Base-by-base conservation (phyloP, 805 yeast genomes). In the Spathaspora passalidarum region DNA sequence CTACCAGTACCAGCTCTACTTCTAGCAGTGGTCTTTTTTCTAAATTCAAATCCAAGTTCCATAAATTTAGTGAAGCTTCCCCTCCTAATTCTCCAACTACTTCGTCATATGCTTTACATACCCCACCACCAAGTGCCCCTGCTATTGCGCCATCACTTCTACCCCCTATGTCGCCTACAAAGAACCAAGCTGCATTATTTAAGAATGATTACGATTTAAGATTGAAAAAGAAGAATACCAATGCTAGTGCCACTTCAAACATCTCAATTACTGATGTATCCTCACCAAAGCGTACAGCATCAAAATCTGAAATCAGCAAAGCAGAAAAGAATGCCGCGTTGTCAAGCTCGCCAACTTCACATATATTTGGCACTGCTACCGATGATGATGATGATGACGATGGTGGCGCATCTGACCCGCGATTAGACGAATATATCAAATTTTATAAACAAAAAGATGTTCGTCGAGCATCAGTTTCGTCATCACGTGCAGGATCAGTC, bases 1-100 rank as follows among this genome's bases (percentile, higher is more conserved):
- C 52, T 11, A 47, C 56, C 6, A 50, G 54, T 37, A 32, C 23
- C 2, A 49, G 56, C 18, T 49, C 16, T 11, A 22, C 6, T 20
- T 29, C 34, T 8, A 13, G 42, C 11, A 18, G 56, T 7, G 68
- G 68, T 0, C 62, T 69, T 32, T 68, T 70, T 46, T 61, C 70
- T 35, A 69, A 67, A 46, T 50, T 69, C 21, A 71, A 69, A 49
- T 68, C 59, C 13, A 66, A 62, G 47, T 56, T 69, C 47, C 61
- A 55, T 35, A 29, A 29, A 29, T 46, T 48, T 16, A 37, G 29
- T n/a, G 55, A 29, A 9, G 36, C 48, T 16, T 36, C 48, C 8
- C 40, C 44, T 8, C 38, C 38, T 7, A 42, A 43, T 32, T 44
- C 51, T 14, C 25, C 42, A 19, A 7, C 34, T 18, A 13, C 23